A percentile compares a stretch with the other conserved stretches of the same genome.
These are phyloP conservation scores for Crithidia fasciculata DNA, from an alignment of 208 protist species.

Conservation along the genomic window DNA sequence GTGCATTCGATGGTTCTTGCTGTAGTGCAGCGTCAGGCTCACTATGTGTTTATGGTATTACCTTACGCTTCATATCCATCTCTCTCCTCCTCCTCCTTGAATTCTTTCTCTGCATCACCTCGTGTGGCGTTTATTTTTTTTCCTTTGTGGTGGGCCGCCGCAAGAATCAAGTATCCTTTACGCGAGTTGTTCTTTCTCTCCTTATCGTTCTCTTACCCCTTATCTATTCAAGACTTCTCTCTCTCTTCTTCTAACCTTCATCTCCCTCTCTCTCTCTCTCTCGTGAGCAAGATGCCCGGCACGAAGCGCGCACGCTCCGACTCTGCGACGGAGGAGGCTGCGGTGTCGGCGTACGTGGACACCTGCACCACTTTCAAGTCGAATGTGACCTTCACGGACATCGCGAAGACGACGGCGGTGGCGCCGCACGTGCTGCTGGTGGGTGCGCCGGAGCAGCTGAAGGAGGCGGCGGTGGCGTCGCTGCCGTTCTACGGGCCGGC, in stretches of 20 bases:
- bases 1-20: not conserved
- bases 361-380: conserved; percentile 58
- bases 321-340: conserved; percentile 40
- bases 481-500: conserved; percentile 59
- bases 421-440: conserved; percentile 57
- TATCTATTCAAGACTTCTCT: not conserved
- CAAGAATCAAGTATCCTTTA: not conserved
- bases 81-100: conserved; percentile 6
- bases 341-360: conserved; percentile 46
- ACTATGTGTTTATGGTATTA: no score
- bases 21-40: not conserved
- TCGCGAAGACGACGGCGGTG: conserved; percentile 36
- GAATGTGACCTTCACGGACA: conserved; percentile 64
- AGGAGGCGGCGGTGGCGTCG: conserved; percentile 39
- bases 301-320: conserved; percentile 41
- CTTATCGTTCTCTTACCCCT: not conserved
- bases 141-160: not conserved
- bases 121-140: conserved; percentile 6
- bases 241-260: not conserved
- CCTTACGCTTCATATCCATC: not conserved
- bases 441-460: conserved; percentile 51
- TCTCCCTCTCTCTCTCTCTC: conserved; percentile 1
- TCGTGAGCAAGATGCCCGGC: conserved; percentile 1
- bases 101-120: conserved; percentile 5
- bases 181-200: not conserved